Conservation (phyloP, 371 early-diverging fungal species). For the Phascolomyces articulosus region DNA sequence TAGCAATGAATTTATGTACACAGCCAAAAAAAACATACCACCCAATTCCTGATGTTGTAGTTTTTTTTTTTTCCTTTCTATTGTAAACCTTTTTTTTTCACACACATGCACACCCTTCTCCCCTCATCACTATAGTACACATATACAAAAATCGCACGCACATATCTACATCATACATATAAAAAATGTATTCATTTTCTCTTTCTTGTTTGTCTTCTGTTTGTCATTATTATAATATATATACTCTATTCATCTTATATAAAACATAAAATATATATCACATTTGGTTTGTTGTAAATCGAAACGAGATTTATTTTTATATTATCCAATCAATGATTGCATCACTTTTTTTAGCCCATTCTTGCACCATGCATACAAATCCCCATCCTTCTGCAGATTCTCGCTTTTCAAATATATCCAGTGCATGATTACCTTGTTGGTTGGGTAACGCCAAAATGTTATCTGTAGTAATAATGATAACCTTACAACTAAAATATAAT, state of each 20-base stretch:
- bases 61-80: background rate
- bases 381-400: slow-evolving; percentile 38
- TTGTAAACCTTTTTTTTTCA: background rate
- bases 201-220: too few species aligned
- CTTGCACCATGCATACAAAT: slow-evolving; percentile 32
- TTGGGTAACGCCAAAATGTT: slow-evolving; percentile 31
- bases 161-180: too few species aligned
- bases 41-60: background rate
- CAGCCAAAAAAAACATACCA: too few species aligned
- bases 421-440: slow-evolving; percentile 17
- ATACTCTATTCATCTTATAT: too few species aligned
- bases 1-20: too few species aligned
- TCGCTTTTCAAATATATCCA: slow-evolving; percentile 19
- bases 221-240: too few species aligned
- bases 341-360: slow-evolving; percentile 26
- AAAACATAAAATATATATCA: slow-evolving; percentile 12
- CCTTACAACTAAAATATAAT: slow-evolving; percentile 46
- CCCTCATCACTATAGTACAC: too few species aligned
- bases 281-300: background rate
- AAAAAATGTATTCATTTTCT: too few species aligned
- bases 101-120: too few species aligned
- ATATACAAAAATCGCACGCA: too few species aligned
- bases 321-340: slow-evolving; percentile 27
- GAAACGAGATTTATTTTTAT: background rate
- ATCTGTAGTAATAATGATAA: slow-evolving; percentile 52